Percentiles rank a stretch among this genome's conserved stretches.
These are phyloP conservation scores for Thozetella sp. DNA, from an alignment of 495 filamentous ascomycete genomes.

Conservation along the genomic window DNA sequence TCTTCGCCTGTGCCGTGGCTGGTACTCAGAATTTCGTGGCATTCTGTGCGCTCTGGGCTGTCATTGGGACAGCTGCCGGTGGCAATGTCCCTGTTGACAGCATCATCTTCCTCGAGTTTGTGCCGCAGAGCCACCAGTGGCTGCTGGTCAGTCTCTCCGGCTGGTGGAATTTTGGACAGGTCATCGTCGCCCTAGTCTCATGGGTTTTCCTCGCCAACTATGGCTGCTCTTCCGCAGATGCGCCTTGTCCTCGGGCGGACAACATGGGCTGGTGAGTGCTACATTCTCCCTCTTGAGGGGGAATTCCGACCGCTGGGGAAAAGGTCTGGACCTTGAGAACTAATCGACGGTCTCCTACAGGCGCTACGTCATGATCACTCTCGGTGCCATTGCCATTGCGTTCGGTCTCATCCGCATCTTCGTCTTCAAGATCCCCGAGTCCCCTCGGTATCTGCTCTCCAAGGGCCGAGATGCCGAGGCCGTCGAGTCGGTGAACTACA, in stretches of 20 bases:
- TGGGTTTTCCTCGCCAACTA: background rate
- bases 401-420: background rate
- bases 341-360: background rate
- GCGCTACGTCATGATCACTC: conserved; percentile 1
- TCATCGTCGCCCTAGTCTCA: background rate
- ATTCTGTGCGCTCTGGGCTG: background rate
- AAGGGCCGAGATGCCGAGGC: background rate
- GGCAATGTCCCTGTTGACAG: conserved; percentile 1
- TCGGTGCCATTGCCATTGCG: background rate
- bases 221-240: background rate
- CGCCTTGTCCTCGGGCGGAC: background rate
- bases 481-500: background rate
- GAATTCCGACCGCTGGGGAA: too few species aligned
- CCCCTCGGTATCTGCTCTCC: background rate
- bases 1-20: background rate
- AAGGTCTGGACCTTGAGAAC: background rate
- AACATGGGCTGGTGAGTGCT: conserved; percentile 3
- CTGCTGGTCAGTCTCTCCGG: background rate
- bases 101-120: conserved; percentile 2
- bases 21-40: background rate
- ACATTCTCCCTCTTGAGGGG: too few species aligned
- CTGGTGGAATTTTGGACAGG: background rate
- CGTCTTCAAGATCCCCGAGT: conserved; percentile 2
- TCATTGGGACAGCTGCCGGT: background rate
- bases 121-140: conserved; percentile 1